Evolutionary conservation across 495 filamentous ascomycete species (phyloP), one percentile per base, ranked within the genome.

Genomic region (Collariella sp.): DNA sequence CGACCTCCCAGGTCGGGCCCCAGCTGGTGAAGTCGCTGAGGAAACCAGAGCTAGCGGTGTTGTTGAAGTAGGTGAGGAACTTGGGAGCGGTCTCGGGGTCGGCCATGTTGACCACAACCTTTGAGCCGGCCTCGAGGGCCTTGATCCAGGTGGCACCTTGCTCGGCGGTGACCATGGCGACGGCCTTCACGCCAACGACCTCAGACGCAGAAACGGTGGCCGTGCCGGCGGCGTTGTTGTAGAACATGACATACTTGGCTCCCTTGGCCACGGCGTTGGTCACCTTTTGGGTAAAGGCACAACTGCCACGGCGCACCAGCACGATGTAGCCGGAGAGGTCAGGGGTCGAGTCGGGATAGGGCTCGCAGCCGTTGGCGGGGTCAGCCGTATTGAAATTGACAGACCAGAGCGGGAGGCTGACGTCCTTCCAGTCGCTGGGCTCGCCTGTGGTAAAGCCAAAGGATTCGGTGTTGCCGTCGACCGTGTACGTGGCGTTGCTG

Each of bases 241-340:
- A 80, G 54, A 77, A 75, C 52, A 79, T 62, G 34, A 83, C 67
- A 43, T 82, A 80, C 61, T 76, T 76, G 33, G 78, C 79, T 6
- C 79, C 79, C 45, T 69, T 70, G 19, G 66, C 68, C n/a, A 64
- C 74, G 11, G 76, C 76, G 46, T 79, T 77, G 24, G 61, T 63
- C 15, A 67, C 72, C 56, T 82, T 80, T 20, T 72, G 53, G 26
- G 69, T 63, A 54, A 77, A 76, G 11, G 69, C 69, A 62, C 78
- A 82, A 23, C 61, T 72, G 46, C 79, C 79, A 12, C 75, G 72
- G 44, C 77, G 77, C 50, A 83, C 67, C 16, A 83, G 66, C 22
- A 79, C 78, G 35, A 83, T 74, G 29, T 77, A 64, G 12, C 62
- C 62, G 1, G 74, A 72, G 4, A 83, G 70, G 52, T 79, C 70